Percentiles rank a stretch among this genome's conserved stretches.
Conservation (phyloP, 2,329 filamentous ascomycete species). For the Paecilomyces variotii region DNA sequence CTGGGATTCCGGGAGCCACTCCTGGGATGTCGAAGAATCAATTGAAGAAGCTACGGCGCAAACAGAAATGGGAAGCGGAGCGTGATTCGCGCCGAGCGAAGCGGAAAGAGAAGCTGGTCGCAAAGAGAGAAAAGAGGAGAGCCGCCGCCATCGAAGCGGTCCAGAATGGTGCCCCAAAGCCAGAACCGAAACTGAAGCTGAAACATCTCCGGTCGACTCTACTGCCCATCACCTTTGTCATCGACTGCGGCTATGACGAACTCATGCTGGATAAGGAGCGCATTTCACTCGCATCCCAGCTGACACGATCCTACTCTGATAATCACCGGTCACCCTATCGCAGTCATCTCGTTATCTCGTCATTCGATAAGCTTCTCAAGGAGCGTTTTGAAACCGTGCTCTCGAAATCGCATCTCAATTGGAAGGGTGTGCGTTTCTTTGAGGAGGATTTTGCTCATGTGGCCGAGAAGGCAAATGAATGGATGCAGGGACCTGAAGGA, state of each 20-base stretch:
- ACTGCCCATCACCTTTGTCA: conserved; percentile 69
- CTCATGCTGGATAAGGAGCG: conserved; percentile 83
- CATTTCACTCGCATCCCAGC: conserved; percentile 71
- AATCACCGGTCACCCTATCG: conserved; percentile 63
- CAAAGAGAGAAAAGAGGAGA: conserved; percentile 45
- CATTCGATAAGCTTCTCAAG: conserved; percentile 66
- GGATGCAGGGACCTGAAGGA: conserved; percentile 54
- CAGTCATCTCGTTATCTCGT: conserved; percentile 66
- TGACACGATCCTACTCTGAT: conserved; percentile 84
- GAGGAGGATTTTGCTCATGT: conserved; percentile 67
- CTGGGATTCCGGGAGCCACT: conserved; percentile 1
- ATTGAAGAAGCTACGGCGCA: conserved; percentile 66
- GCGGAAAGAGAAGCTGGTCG: conserved; percentile 49
- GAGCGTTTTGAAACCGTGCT: conserved; percentile 73
- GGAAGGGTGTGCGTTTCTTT: conserved; percentile 70
- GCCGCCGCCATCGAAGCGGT: conserved; percentile 27
- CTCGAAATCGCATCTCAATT: conserved; percentile 61
- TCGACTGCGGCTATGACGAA: conserved; percentile 89
- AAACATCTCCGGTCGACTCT: conserved; percentile 38
- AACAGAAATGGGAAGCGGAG: conserved; percentile 67
- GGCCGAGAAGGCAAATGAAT: conserved; percentile 55
- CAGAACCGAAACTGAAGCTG: conserved; percentile 12
- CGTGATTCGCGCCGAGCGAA: conserved; percentile 52
- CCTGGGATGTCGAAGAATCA: conserved; percentile 70
- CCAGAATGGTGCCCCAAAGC: conserved; percentile 14